A percentile compares a stretch with the other conserved stretches of the same genome.
Evolutionary conservation across 345 rosid genomes (phyloP).

Genomic region (Ceriops decandra): DNA sequence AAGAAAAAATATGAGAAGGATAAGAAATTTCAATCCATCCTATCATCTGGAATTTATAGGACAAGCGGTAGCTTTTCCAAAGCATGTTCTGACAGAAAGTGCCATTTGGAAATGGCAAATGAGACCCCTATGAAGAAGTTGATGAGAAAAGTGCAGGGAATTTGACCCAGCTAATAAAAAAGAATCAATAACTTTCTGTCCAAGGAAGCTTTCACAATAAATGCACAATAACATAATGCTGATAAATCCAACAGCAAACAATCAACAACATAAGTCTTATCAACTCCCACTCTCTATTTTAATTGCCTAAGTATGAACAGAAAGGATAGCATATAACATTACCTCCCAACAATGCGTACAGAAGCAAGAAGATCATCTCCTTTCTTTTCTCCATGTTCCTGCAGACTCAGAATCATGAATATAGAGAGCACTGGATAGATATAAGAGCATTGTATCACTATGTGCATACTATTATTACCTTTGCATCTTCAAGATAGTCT

Average conservation of each 20-base stretch:
- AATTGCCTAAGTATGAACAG: background rate
- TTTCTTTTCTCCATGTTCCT: constrained; percentile 75
- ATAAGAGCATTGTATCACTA: background rate
- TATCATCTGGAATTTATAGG: no score
- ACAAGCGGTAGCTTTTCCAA: background rate
- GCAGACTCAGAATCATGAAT: constrained; percentile 21
- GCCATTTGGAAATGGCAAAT: background rate
- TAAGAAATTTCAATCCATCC: no score
- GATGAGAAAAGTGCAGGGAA: no score
- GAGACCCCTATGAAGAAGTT: no score
- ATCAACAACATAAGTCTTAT: background rate
- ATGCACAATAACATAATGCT: no score
- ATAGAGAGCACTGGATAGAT: constrained; percentile 15
- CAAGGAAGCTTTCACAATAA: no score
- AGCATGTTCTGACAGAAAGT: background rate
- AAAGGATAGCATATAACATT: constrained; percentile 14
- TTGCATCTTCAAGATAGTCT: constrained; percentile 78
- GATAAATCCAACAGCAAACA: background rate
- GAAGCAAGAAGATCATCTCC: constrained; percentile 95
- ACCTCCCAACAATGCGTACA: constrained; percentile 85
- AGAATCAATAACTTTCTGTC: no score
- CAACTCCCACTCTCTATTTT: no score
- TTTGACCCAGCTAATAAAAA: no score
- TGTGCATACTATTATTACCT: constrained; percentile 37
- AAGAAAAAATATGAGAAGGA: background rate